Percentiles rank a stretch among this genome's conserved stretches.
Evolutionary conservation across 345 rosid species (phyloP).

Genomic region (Hypericum androsaemum): DNA sequence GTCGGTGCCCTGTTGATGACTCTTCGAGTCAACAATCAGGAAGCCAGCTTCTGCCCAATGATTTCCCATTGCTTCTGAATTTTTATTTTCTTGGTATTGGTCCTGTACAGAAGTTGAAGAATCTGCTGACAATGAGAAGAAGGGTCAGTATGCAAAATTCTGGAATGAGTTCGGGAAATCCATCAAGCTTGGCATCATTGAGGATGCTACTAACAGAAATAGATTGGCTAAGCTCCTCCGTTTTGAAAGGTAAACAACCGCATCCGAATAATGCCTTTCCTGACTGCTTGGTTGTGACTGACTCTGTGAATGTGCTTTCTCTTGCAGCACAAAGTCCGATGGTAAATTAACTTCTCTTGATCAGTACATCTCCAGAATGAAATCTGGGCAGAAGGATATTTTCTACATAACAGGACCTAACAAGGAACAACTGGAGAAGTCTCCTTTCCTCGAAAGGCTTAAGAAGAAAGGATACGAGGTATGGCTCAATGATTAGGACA

Average conservation of each 20-base stretch:
- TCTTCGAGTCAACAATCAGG: no score
- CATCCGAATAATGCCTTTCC: background rate
- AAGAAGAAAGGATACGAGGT: slow-evolving; percentile 90
- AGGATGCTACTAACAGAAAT: slow-evolving; percentile 92
- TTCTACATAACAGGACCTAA: slow-evolving; percentile 91
- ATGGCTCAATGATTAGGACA: background rate
- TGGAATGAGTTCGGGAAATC: slow-evolving; percentile 99
- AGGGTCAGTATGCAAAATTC: slow-evolving; percentile 80
- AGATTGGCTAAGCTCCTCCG: slow-evolving; percentile 88
- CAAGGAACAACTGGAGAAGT: slow-evolving; percentile 88
- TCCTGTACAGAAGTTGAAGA: slow-evolving; percentile 46
- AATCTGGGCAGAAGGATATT: slow-evolving; percentile 70
- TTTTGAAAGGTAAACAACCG: slow-evolving; percentile 57
- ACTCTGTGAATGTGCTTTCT: background rate
- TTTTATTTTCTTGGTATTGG: background rate
- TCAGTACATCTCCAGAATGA: slow-evolving; percentile 94
- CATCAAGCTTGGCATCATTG: slow-evolving; percentile 86
- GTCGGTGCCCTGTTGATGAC: no score
- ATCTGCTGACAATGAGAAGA: slow-evolving; percentile 64
- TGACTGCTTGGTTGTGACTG: background rate
- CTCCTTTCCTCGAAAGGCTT: slow-evolving; percentile 95
- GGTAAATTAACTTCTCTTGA: slow-evolving; percentile 89
- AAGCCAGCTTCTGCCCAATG: no score
- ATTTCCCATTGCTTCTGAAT: background rate
- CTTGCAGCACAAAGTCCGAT: slow-evolving; percentile 75